These are phyloP conservation scores for Rhododendron mucronatum DNA, from an alignment of 148 eudicot genomes.

Conservation along the genomic window DNA sequence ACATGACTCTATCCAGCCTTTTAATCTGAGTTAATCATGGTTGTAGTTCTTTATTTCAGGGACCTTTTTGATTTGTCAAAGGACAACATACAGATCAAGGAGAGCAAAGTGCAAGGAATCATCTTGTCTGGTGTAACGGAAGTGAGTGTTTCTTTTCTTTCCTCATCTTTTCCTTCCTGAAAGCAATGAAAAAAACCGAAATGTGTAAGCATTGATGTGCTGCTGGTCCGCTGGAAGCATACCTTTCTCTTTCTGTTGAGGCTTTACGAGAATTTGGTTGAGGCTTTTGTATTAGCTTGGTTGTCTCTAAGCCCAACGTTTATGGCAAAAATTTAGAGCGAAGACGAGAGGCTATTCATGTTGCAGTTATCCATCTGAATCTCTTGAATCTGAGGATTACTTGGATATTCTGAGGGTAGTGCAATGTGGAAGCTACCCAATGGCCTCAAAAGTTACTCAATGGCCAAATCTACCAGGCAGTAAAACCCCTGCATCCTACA, in stretches of 20 bases:
- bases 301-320: neutral
- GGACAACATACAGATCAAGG: conserved; percentile 88
- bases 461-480: neutral
- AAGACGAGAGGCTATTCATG: neutral
- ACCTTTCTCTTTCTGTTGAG: neutral
- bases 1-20: neutral
- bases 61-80: conserved; percentile 89
- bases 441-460: neutral
- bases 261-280: neutral
- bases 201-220: neutral
- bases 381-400: neutral
- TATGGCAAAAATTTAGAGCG: neutral
- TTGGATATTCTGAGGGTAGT: neutral
- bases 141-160: conserved; percentile 30
- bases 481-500: no score
- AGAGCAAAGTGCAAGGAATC: conserved; percentile 72
- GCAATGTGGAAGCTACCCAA: neutral
- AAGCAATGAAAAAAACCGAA: neutral
- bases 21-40: neutral
- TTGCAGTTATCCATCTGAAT: neutral
- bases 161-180: neutral
- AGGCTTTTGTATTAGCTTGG: neutral
- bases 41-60: conserved; percentile 36
- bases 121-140: conserved; percentile 71
- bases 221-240: neutral